Evolutionary conservation across 305 asterid species (phyloP), one percentile per base, ranked within the genome.

Genomic region (Salvia sclarea): DNA sequence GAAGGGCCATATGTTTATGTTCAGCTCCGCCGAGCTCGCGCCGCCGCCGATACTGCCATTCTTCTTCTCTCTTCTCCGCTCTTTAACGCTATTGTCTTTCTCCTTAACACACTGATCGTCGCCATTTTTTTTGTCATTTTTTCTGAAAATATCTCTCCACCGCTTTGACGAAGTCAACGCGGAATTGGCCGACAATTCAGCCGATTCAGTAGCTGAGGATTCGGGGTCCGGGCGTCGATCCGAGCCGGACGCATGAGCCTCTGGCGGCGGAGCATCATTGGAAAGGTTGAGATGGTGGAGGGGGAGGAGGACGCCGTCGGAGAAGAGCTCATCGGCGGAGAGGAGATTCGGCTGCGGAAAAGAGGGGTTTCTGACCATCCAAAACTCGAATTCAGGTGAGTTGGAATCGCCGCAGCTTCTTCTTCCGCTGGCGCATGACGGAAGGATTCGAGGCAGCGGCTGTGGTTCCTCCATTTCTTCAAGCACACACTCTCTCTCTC

Each of bases 301-400:
- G 30, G 98, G 98, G 67, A 93, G 92, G 44, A 93, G 83, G 33
- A 93, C 80, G 64, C 98, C 98, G 56, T 43, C 81, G 73, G 96
- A 86, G 86, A 93, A 93, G 69, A 93, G 87, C 76, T 93, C 85
- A 68, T 90, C 98, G 62, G 98, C 97, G 20, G 95, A 84, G 61
- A 78, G 90, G 37, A 86, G 88, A 49, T 84, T 77, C 1, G 90
- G 90, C 69, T 74, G 87, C 0, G 95, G 94, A 21, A 76, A 82
- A 9, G 90, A 82, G 0, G 89, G 95, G 71, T 86, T 88, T 16
- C 87, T 71, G 41, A 82, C 74, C 88, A 85, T 82, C 96, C 95
- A 88, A 47, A 92, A 92, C 78, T 92, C 98, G 57, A 90, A 92
- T 61, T 92, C 98, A 11, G 97, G 98, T 5, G 98, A 92, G 16